phyloP scores from a whole-genome alignment of 75 land plant species.

The Picea glauca region DNA sequence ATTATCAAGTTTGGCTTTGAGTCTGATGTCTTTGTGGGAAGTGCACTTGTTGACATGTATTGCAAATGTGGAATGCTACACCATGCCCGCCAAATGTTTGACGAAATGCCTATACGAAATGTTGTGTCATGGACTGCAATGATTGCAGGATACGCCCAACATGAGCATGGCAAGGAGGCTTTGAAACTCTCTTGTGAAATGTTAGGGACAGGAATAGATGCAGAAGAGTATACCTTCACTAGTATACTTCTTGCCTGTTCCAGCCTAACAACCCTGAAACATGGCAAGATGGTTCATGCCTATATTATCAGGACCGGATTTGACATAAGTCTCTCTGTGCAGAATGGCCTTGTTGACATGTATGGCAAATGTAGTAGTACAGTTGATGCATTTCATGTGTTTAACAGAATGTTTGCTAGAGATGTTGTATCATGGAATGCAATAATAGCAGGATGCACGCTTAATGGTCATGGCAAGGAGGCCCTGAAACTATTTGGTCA shows the following conservation, averaged over 20 bases:
- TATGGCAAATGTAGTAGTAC: constrained; percentile 47
- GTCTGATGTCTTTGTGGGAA: constrained; percentile 30
- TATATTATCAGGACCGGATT: constrained; percentile 18
- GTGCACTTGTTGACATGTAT: constrained; percentile 50
- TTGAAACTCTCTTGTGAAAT: constrained; percentile 21
- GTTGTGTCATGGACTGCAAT: constrained; percentile 41
- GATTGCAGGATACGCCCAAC: constrained; percentile 37
- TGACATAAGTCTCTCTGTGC: constrained; percentile 19
- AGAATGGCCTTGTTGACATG: constrained; percentile 48
- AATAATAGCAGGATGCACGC: constrained; percentile 42
- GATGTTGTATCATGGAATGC: constrained; percentile 64
- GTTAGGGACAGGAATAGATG: constrained; percentile 12
- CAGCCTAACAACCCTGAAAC: constrained; percentile 13
- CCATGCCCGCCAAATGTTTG: constrained; percentile 21
- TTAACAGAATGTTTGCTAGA: constrained; percentile 19
- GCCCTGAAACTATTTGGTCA: constrained; percentile 39
- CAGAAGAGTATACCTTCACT: constrained; percentile 36
- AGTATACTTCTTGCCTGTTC: constrained; percentile 40
- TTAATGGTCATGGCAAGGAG: constrained; percentile 16
- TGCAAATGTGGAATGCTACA: constrained; percentile 41
- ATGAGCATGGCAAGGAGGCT: constrained; percentile 33
- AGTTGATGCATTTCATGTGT: constrained; percentile 26
- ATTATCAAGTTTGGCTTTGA: constrained; percentile 23
- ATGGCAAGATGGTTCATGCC: constrained; percentile 49
- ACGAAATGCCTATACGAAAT: constrained; percentile 20